Base-by-base conservation (phyloP, 2,329 filamentous ascomycete genomes). In the Ascochyta rabiei region DNA sequence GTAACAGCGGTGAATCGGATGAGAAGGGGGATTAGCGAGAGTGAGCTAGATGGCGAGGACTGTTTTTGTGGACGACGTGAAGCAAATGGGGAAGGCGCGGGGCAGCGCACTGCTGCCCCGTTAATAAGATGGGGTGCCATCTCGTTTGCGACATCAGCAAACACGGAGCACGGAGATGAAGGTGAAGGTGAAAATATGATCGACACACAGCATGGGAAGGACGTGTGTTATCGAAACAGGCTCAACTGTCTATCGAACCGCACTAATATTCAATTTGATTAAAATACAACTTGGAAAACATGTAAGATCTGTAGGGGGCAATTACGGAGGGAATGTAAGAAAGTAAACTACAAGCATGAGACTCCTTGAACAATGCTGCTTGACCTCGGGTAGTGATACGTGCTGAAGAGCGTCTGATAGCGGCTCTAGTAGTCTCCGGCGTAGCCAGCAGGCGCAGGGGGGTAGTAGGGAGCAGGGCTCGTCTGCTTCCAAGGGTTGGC, bases 401-500 rank as follows among this genome's bases (percentile, higher is more conserved):
- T 50, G 52, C 46, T 55, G 30, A 41, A 50, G 31, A 45, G 46
- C 23, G 15, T 45, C 16, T 37, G 30, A 35, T 45, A 16, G 35
- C 16, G 34, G n/a, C 28, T 44, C 30, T 49, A 44, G 30, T 53
- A 45, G 21, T 40, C 21, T 10, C 35, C 35, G 21, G 23, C 40
- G 44, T 48, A 48, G 39, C 24, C 39, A 30, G 23, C 24, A 26
- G 39, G 39, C 16, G 13, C 24, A 26, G 39, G 39, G 19, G 51
- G 46, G 41, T 50, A 55, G 52, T 50, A 50, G 15, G 46, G 52
- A 50, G 37, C 47, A 31, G 52, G 42, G 31, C 28, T 43, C 16
- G 50, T 18, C 21, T 55, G 44, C 24, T 51, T 57, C 56, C 59
- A 59, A 7, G 59, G 56, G 41, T 62, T 63, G 45, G 61, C 59